Percentiles rank a stretch among this genome's conserved stretches.
These are phyloP conservation scores for Vairimorpha apis DNA, from an alignment of 371 early-diverging fungal species.

Conservation along the genomic window DNA sequence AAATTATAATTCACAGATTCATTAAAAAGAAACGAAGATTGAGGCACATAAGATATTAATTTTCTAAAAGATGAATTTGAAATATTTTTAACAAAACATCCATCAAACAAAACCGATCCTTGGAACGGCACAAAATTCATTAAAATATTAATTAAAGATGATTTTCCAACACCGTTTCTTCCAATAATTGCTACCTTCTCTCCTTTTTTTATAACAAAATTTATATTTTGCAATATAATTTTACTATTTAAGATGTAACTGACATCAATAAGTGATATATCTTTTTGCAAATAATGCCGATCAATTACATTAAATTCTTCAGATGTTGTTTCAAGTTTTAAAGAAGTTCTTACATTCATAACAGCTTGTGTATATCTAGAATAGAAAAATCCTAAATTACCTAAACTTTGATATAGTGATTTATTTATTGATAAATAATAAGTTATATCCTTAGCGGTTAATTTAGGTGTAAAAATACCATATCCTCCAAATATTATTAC, in stretches of 20 bases:
- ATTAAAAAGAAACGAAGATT: slow-evolving; percentile 71
- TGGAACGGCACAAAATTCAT: slow-evolving; percentile 70
- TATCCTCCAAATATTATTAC: slow-evolving; percentile 42
- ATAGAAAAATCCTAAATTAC: slow-evolving; percentile 59
- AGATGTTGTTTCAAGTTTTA: background rate
- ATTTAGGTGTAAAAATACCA: slow-evolving; percentile 24
- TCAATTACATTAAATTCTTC: background rate
- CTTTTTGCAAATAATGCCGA: slow-evolving; percentile 12
- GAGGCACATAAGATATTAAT: slow-evolving; percentile 76
- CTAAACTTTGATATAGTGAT: slow-evolving; percentile 28
- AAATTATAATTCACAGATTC: slow-evolving; percentile 74
- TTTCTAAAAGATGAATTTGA: slow-evolving; percentile 68
- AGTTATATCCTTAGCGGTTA: slow-evolving; percentile 32
- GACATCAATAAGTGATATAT: slow-evolving; percentile 23
- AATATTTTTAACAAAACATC: slow-evolving; percentile 71
- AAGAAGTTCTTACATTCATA: slow-evolving; percentile 35
- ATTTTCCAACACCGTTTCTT: slow-evolving; percentile 61
- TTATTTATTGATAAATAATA: slow-evolving; percentile 43
- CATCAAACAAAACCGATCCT: slow-evolving; percentile 78
- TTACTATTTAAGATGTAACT: background rate
- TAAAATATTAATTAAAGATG: slow-evolving; percentile 55
- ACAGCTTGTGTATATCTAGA: slow-evolving; percentile 49
- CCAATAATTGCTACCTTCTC: slow-evolving; percentile 70
- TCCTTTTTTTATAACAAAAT: slow-evolving; percentile 54
- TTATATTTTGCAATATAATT: slow-evolving; percentile 44